Conservation (phyloP, 1,284 basidiomycete genomes). For the Fomitopsis schrenkii region DNA sequence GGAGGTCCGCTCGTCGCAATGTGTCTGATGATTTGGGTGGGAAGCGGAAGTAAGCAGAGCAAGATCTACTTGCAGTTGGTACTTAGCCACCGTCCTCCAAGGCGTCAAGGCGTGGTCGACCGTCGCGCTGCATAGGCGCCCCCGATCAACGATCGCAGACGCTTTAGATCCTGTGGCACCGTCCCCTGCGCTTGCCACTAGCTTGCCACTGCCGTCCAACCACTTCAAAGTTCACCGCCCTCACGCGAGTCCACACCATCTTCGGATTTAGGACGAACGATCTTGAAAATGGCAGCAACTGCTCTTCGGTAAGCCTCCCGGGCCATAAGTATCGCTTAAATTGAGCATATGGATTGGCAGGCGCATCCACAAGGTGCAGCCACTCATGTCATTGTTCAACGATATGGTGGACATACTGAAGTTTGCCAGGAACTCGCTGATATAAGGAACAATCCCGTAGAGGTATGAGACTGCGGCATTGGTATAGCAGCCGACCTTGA, state of each 20-base stretch:
- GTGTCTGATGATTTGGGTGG: no score
- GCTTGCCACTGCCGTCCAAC: no score
- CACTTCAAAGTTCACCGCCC: background rate
- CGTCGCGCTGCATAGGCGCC: background rate
- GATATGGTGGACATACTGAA: constrained; percentile 13
- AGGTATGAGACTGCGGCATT: constrained; percentile 36
- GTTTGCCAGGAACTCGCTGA: constrained; percentile 55
- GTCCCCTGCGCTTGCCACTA: background rate
- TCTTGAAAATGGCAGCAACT: constrained; percentile 36
- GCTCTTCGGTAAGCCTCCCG: constrained; percentile 45
- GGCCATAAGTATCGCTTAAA: background rate
- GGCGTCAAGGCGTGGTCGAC: background rate
- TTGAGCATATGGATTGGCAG: constrained; percentile 27
- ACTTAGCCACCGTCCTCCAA: no score
- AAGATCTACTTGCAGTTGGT: no score
- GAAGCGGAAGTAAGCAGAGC: no score
- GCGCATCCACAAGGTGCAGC: constrained; percentile 63
- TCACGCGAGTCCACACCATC: background rate
- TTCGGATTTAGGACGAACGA: background rate
- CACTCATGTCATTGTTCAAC: constrained; percentile 5
- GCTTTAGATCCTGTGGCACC: background rate
- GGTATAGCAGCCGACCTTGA: background rate
- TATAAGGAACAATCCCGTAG: constrained; percentile 55
- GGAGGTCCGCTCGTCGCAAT: no score
- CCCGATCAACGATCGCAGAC: background rate